Base-by-base conservation (phyloP, 2,329 filamentous ascomycete species). In the Claviceps capensis region DNA sequence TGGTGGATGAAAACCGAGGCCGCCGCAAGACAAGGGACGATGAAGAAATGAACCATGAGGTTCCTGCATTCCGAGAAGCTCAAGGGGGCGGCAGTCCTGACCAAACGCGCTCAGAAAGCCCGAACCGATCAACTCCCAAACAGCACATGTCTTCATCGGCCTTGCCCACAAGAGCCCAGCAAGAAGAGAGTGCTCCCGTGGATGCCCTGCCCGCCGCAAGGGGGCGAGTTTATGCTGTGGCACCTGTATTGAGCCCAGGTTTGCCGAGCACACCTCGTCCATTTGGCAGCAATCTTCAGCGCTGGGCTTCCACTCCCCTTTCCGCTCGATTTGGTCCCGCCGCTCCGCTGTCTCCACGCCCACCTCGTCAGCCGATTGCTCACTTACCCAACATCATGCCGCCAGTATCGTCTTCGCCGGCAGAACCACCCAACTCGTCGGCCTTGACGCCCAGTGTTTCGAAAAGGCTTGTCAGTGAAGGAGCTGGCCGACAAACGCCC, bases 11-110 rank as follows among this genome's bases (percentile, higher is more conserved):
- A 13, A 72, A 81, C 50, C 78, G 90, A 55, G 91, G 89, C 8
- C 79, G 89, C 54, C 77, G 88, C 59, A 88, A 85, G 66, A 95
- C 89, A 2, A 79, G 90, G 50, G 88, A 91, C 64, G 88, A 95
- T 55, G 90, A 96, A 61, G 88, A 96, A 58, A 76, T 77, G 51
- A 79, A 88, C 51, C 81, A 90, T 47, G 87, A 91, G 62, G 73
- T 81, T 14, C 66, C 82, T n/a, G 80, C 78, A 1, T 64, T 78
- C 47, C 76, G 81, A 61, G 82, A 89, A 60, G 79, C 83, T 13
- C 83, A 88, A 61, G 74, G 77, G 30, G 77, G 84, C 53, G 89
- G 85, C 65, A 89, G 85, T 65, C 69, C 79, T 34, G 90, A 86
- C 0, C 87, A 86, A 64, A 88, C 30, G 13, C 36, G 13, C 42